Base-by-base conservation (phyloP, 768 basidiomycete species). In the Collybia nuda region DNA sequence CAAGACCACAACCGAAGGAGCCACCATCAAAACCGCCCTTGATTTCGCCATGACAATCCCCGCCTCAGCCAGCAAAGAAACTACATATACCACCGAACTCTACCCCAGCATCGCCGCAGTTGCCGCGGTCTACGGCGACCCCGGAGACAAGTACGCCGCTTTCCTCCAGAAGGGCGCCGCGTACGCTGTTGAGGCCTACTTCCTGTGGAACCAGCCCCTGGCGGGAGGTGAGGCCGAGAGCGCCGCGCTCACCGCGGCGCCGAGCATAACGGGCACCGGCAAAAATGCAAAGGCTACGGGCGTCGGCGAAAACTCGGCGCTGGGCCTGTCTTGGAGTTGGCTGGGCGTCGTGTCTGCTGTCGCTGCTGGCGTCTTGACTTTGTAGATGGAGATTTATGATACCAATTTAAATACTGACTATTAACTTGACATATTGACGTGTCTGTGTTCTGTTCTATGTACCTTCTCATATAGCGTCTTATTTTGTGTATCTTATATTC, bases 101-200 rank as follows among this genome's bases (percentile, higher is more conserved):
- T 77, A 78, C 50, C 84, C 82, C 3, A 71, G 73, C 56, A 64
- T 87, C 50, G 84, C 81, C 6, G 78, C 80, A 22, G 77, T 84
- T 11, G 82, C 71, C 14, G 67, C 79, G 2, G 61, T 70, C 12
- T 85, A 84, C 56, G 86, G 86, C n/a, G 85, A 88, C 60, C 61
- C 79, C 2, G 62, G 74, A n/a, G 77, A 77, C 28, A 81, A 74
- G 59, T 86, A 86, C 58, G 69, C 75, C 1, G 48, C 62, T 8
- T 85, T 70, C 62, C 58, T 87, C 56, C 66, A 68, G 44, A 59
- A 63, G 15, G 64, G 55, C 1, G 61, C 68, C 0, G 55, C 53
- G 11, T 83, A 81, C 54, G 68, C 72, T 15, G 55, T 54, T 9
- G 71, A 80, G 53, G 72, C 76, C 22, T 76, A 69, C 51, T 80